A percentile compares a stretch with the other conserved stretches of the same genome.
Conservation (phyloP, 495 filamentous ascomycete species). For the Penicillium turbatum region DNA sequence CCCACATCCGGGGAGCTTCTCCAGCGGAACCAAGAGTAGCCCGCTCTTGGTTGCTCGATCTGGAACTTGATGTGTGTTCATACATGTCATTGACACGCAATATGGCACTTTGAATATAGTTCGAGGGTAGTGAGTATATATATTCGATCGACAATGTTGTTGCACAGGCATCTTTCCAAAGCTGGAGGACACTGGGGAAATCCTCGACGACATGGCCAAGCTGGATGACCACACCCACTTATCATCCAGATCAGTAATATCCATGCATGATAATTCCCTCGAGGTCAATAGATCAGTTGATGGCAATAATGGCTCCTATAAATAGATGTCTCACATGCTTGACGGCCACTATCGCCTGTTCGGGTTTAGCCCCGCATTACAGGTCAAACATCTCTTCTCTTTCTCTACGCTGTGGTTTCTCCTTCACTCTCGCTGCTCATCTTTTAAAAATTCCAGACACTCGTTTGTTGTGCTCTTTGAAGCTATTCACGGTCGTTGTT, state of each 20-base stretch:
- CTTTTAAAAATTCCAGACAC: not conserved
- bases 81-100: too few relatives aligned
- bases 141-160: too few relatives aligned
- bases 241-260: too few relatives aligned
- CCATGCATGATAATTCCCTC: too few relatives aligned
- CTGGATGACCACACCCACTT: too few relatives aligned
- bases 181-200: too few relatives aligned
- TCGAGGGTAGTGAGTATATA: too few relatives aligned
- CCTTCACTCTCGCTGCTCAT: constrained; percentile 3
- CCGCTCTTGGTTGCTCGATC: not conserved
- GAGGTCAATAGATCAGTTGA: too few relatives aligned
- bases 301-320: constrained; percentile 15
- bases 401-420: not conserved
- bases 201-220: too few relatives aligned
- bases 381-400: constrained; percentile 14
- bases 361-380: constrained; percentile 24
- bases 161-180: too few relatives aligned
- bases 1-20: not conserved
- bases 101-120: too few relatives aligned
- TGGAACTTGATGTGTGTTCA: not conserved
- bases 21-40: not conserved
- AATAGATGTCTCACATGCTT: constrained; percentile 28
- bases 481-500: constrained; percentile 5
- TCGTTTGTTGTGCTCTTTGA: not conserved
- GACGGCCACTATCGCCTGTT: constrained; percentile 13